Evolutionary conservation across 108 stramenopile genomes (phyloP), one percentile per base, ranked within the genome.

Genomic region (Asterionellopsis glacialis): DNA sequence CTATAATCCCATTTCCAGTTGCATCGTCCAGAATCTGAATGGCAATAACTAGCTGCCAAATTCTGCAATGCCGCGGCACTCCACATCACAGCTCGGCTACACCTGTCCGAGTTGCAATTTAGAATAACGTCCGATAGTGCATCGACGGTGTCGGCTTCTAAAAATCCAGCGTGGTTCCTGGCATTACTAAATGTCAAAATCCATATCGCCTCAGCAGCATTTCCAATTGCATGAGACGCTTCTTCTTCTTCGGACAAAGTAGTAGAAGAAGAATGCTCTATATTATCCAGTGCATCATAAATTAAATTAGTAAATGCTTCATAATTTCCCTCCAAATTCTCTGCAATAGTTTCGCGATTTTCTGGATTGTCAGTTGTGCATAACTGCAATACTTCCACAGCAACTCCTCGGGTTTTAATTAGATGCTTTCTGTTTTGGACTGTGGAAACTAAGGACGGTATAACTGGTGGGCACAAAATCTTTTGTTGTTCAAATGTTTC

Each of bases 11-110:
- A 71, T 21, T 58, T 56, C 70, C 70, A 71, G 22, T 44, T 48
- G 64, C 70, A 71, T 0, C 41, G 54, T 11, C 70, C 70, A 38
- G 41, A 14, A 21, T 55, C 70, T 3, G 63, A 65, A 2, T 60
- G 49, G 26, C 70, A 71, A 42, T 71, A 71, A 44, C 26, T 26
- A 21, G 70, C 70, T 11, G 64, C 70, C 23, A 71, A 26, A 27
- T 71, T 71, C 41, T 71, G 70, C 28, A 71, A 23, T 23, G 70
- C 70, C 43, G 70, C 63, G 18, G 64, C 63, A 16, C 63, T 25
- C 70, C 70, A 71, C 70, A 71, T 71, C 23, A 16, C 22, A 47
- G 58, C 58, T 15, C 15, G 58, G 15, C 15, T 15, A 25, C 54
- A 55, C 9, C 21, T 21, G n/a, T 6, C 22, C 22, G 15, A 22